These are phyloP conservation scores for Lactarius akahatsu DNA, from an alignment of 768 basidiomycete genomes.

Conservation along the genomic window DNA sequence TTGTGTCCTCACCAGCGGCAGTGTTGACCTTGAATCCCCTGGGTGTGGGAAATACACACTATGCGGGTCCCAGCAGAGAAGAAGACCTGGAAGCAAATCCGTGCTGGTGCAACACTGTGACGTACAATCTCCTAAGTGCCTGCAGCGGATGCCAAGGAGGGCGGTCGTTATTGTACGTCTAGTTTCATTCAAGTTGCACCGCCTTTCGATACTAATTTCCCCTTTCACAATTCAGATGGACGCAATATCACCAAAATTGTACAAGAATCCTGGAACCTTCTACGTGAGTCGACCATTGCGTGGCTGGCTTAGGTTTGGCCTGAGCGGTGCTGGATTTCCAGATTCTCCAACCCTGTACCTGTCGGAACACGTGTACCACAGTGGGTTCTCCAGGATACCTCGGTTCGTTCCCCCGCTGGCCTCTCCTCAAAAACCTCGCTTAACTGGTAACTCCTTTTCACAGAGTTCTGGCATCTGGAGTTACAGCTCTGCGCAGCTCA, in stretches of 20 bases:
- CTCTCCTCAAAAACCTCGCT: background rate
- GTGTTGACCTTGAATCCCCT: background rate
- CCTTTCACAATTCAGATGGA: background rate
- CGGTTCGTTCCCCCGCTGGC: constrained; percentile 1
- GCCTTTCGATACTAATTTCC: too few species aligned
- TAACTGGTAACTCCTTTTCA: background rate
- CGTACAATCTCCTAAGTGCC: background rate
- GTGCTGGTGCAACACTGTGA: background rate
- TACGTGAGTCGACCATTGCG: background rate
- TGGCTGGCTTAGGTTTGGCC: background rate
- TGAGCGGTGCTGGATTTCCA: background rate
- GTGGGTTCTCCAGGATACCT: constrained; percentile 15
- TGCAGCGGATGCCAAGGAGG: background rate
- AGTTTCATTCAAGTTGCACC: too few species aligned
- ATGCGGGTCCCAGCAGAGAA: background rate
- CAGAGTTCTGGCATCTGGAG: constrained; percentile 7
- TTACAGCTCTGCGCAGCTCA: background rate
- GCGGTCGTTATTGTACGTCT: background rate
- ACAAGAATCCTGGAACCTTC: background rate
- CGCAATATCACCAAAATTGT: background rate
- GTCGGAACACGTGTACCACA: constrained; percentile 13
- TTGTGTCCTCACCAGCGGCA: background rate
- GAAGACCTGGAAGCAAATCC: background rate
- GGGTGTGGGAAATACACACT: background rate
- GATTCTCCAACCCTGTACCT: constrained; percentile 18